Base-by-base conservation (phyloP, 805 yeast species). In the Ogataea zsoltii region DNA sequence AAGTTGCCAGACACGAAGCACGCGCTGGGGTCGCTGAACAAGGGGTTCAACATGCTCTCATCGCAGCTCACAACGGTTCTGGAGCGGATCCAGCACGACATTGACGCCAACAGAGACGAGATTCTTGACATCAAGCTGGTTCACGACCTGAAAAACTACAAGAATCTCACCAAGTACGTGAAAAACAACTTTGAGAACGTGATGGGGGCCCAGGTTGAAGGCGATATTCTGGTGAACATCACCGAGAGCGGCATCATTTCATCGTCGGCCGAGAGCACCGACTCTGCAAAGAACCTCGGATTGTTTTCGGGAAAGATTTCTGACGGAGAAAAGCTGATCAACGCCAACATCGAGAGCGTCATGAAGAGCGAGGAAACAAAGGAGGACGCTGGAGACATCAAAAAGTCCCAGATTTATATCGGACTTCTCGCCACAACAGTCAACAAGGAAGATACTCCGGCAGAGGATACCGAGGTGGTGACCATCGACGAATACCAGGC, bases 291-390 rank as follows among this genome's bases (percentile, higher is more conserved):
- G 25, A 78, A 79, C 39, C 75, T 92, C 56, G 84, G 85, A 50
- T 63, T 87, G 54, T 88, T 90, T 61, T 69, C 75, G 16, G 97
- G 97, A 7, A 85, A 85, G 51, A 58, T 81, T 1, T 77, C 81
- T 35, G 96, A 89, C 63, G 97, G 94, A 12, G 95, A 87, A 58
- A 92, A 94, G 63, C 76, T 94, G 48, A 85, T 95, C 33, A 75
- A 79, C 57, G 98, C 97, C 3, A 91, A 89, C 60, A 74, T 92
- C 56, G 96, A 89, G 25, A 80, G 82, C 43, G 80, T 83, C n/a
- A 75, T 83, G 42, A 57, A 52, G 17, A 35, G 31, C n/a, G 47
- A 38, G 34, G 19, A 39, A 26, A 37, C n/a, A 37, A 37, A 30
- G 2, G 39, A 39, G 23, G 46, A 30, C 14, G 15, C 23, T 11